Base-by-base conservation (phyloP, 176 grass and related monocot species). In the Juncus inflexus region DNA sequence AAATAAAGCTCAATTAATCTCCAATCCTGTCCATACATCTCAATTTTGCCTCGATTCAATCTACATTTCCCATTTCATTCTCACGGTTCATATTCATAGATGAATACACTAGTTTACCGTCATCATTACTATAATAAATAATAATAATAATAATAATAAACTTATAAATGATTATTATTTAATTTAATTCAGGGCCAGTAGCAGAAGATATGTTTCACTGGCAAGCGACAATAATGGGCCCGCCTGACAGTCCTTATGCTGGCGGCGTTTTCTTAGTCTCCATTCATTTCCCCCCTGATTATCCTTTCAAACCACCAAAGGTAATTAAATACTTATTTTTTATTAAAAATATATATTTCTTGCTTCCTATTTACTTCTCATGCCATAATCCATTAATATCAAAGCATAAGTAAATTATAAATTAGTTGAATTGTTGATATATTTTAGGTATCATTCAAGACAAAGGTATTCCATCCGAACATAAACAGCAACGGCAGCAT, bases 151-250 rank as follows among this genome's bases (percentile, higher is more conserved):
- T 6, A 47, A 9, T 6, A 6, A 6, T 47, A 47, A 6, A 47
- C 43, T 47, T 9, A 28, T 47, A 9, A 47, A 47, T 2, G 2
- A 47, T 47, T 47, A 9, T 47, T 47, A 5, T 6, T 47, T 9
- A 9, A 0, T 6, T 47, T 9, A 9, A 47, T 6, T 47, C 43
- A 85, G 82, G 82, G 11, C 82, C 82, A 0, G 72, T 77, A 16
- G 82, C 71, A 14, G 77, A 85, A 72, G 83, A 85, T 64, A 85
- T 85, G 83, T 85, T 85, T 70, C 83, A 85, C 28, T 85, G 77
- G 77, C 77, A 80, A 54, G 77, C 83, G 63, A 77, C 77, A 6
- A 67, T 80, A 38, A 77, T 85, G 77, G 77, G 83, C 54, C 83
- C 83, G 40, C 57, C 83, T 41, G 83, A 85, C 51, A 85, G 77